phyloP scores from a whole-genome alignment of 306 rosid genomes.

The Prinsepia uniflora region DNA sequence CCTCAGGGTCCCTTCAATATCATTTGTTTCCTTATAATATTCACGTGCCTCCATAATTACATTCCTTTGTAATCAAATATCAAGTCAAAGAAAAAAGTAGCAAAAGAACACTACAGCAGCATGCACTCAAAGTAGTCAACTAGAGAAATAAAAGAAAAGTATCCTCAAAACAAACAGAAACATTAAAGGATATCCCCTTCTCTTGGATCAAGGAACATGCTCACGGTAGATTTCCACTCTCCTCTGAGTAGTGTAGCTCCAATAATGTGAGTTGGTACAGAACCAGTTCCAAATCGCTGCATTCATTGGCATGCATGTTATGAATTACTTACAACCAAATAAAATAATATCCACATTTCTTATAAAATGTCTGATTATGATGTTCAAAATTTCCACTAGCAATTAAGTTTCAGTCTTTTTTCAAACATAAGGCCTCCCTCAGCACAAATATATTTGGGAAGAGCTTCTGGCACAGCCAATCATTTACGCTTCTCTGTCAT shows the following conservation, averaged over 20 bases:
- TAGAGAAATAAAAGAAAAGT: neutral
- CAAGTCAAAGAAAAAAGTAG: constrained; percentile 44
- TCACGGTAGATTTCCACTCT: constrained; percentile 75
- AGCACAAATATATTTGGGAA: no score
- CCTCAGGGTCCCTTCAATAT: constrained; percentile 79
- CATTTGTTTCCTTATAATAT: constrained; percentile 69
- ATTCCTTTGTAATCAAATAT: constrained; percentile 55
- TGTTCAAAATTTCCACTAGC: no score
- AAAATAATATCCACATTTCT: neutral
- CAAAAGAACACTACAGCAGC: constrained; percentile 18
- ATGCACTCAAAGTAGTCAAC: constrained; percentile 25
- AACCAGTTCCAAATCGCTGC: constrained; percentile 96
- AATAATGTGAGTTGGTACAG: constrained; percentile 80
- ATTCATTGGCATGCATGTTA: constrained; percentile 26
- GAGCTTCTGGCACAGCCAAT: no score
- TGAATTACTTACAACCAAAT: neutral
- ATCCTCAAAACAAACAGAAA: constrained; percentile 9
- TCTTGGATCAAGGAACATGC: constrained; percentile 95
- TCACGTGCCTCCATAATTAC: constrained; percentile 63
- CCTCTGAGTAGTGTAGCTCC: constrained; percentile 81
- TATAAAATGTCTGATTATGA: no score
- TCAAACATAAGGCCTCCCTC: no score
- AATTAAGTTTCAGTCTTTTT: no score
- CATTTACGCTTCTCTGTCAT: no score
- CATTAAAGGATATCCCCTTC: constrained; percentile 92